These are phyloP conservation scores for Aspergillus avenaceus DNA, from an alignment of 495 filamentous ascomycete species.

Conservation along the genomic window DNA sequence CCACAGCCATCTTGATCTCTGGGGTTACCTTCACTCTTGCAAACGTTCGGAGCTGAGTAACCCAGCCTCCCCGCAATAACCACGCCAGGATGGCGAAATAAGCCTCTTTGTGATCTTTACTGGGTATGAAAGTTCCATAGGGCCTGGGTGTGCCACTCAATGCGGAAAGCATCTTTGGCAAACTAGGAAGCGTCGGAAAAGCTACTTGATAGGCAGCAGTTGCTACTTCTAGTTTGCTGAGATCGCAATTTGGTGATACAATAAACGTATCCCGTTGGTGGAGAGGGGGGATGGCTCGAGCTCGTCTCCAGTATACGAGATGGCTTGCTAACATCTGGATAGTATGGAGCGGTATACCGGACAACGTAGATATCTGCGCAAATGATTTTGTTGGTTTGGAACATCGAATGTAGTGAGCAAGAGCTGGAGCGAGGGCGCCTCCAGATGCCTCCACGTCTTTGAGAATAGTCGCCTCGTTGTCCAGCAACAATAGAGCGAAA, in stretches of 20 bases:
- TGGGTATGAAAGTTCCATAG: slow-evolving; percentile 78
- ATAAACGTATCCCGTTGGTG: slow-evolving; percentile 91
- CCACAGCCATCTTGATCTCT: slow-evolving; percentile 47
- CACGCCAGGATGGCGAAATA: slow-evolving; percentile 91
- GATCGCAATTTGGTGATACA: slow-evolving; percentile 84
- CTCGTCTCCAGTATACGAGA: slow-evolving; percentile 91
- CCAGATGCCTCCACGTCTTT: slow-evolving; percentile 76
- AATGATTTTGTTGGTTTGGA: slow-evolving; percentile 84
- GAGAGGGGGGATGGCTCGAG: slow-evolving; percentile 85
- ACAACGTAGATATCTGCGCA: slow-evolving; percentile 69
- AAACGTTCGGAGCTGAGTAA: slow-evolving; percentile 84
- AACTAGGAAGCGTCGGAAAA: slow-evolving; percentile 75
- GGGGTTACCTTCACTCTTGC: slow-evolving; percentile 65
- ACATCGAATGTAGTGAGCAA: slow-evolving; percentile 79
- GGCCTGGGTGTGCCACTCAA: slow-evolving; percentile 73
- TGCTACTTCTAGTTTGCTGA: slow-evolving; percentile 66
- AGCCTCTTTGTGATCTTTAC: slow-evolving; percentile 77
- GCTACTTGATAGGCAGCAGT: slow-evolving; percentile 64
- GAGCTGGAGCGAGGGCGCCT: slow-evolving; percentile 63
- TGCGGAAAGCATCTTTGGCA: slow-evolving; percentile 79
- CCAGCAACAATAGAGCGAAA: slow-evolving; percentile 79
- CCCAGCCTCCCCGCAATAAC: slow-evolving; percentile 88
- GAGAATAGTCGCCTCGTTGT: slow-evolving; percentile 77
- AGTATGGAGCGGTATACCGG: slow-evolving; percentile 68
- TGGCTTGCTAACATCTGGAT: slow-evolving; percentile 84